Evolutionary conservation across 2,329 filamentous ascomycete genomes (phyloP).

Genomic region (Stachybotrys chartarum): DNA sequence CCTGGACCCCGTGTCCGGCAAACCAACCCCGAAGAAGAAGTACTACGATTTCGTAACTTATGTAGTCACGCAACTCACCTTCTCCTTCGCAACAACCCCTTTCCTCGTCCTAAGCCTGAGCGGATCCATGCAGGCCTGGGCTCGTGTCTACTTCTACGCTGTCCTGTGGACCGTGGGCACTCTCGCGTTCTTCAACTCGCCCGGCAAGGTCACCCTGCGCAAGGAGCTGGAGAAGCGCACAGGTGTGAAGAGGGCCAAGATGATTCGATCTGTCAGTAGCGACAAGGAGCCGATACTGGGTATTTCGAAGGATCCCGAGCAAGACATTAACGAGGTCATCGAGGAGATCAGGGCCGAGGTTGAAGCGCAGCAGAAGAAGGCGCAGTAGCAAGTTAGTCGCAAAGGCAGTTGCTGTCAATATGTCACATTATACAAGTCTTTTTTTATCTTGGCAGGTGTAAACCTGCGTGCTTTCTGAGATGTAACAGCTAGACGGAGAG

Average conservation of each 20-base stretch:
- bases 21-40: constrained; percentile 63
- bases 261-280: constrained; percentile 45
- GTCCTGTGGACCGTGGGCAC: constrained; percentile 58
- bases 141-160: constrained; percentile 82
- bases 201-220: constrained; percentile 57
- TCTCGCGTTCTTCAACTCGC: constrained; percentile 72
- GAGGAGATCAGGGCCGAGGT: constrained; percentile 69
- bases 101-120: constrained; percentile 76
- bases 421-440: no score
- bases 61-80: constrained; percentile 70
- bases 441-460: no score
- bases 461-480: no score
- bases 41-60: constrained; percentile 81
- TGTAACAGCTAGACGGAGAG: no score
- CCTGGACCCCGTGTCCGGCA: constrained; percentile 66
- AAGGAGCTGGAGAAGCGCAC: constrained; percentile 52
- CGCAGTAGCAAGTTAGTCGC: background rate
- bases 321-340: constrained; percentile 72
- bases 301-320: constrained; percentile 67
- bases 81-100: constrained; percentile 75
- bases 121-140: constrained; percentile 69
- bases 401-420: no score
- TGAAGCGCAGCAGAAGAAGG: constrained; percentile 36
- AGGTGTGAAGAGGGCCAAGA: constrained; percentile 34
- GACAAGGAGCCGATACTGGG: constrained; percentile 66